Evolutionary conservation across 1,284 basidiomycete species (phyloP), one percentile per base, ranked within the genome.

Genomic region (Anthracocystis walkeri): DNA sequence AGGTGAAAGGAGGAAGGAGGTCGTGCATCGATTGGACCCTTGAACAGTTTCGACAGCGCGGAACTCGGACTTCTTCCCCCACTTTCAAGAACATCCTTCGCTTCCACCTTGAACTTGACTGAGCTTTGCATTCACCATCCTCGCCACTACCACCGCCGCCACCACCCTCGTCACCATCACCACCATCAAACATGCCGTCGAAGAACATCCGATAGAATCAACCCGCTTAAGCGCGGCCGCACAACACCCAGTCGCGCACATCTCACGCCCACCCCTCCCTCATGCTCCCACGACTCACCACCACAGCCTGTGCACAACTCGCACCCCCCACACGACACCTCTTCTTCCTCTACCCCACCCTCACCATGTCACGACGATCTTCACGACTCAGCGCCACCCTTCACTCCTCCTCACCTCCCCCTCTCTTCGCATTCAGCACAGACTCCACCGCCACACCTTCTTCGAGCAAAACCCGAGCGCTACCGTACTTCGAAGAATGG

Each of bases 401-500:
- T 7, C 12, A 10, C 23, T 8, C 14, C 38, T 38, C 31, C 7
- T 16, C 46, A 29, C n/a, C 46, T n/a, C 21, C 25, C 0, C 18
- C 5, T n/a, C 12, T 5, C 20, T 14, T n/a, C 23, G 3, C 14
- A 3, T 20, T 40, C 14, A 59, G 40, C 57, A 50, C 46, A 10
- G 21, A 31, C 4, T 48, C 54, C 4, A 49, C 65, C 25, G 35
- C 51, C 1, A 8, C 18, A 7, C 23, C 56, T 2, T 23, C 50
- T 14, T 23, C 20, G 14, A 23, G 16, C 29, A 20, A 38, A 8
- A 21, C 18, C 1, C 16, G n/a, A 3, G n/a, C n/a, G 12, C 21
- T 40, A 14, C 50, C 62, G 2, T 41, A 65, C 31, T 65, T 75
- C 18, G 66, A 75, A 18, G 62, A 62, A 56, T 75, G 72, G 72